Base-by-base conservation (phyloP, 352 stramenopile species). In the Phytophthora vignae region DNA sequence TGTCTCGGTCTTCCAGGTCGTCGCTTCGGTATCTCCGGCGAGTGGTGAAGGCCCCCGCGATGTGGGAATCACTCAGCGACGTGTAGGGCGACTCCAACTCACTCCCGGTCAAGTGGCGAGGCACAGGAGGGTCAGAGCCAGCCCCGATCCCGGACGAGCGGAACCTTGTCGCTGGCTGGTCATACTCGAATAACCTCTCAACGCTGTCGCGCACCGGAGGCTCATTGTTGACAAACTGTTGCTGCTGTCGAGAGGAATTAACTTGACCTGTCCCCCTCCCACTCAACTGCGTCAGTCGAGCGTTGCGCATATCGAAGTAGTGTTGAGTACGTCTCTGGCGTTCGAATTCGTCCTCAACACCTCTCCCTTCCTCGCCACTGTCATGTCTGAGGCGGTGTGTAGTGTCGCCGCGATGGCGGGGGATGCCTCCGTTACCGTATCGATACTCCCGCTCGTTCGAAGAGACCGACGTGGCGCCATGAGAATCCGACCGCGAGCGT, bases 281-380 rank as follows among this genome's bases (percentile, higher is more conserved):
- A 25, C 53, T 73, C 17, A 83, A 56, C 38, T 71, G 25, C 12
- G 64, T 73, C 3, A 78, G 57, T 11, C 63, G 61, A 44, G 76
- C 73, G 52, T 83, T 81, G 4, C 73, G 69, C 8, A 53, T 55
- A 21, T 74, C 70, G 48, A 79, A 79, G 29, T 80, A 78, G 22
- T 77, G 31, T 9, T 70, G 74, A 33, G 69, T 83, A 1, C 73
- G 70, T 42, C 62, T 64, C 11, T 69, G 69, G 21, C 50, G 52
- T 21, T 69, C 60, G 0, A 55, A 55, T 4, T 67, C 61, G 19
- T 71, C 60, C 56, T 62, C 63, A 7, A 52, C 11, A 9, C 19
- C 50, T 56, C 42, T 56, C 19, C 8, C 62, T 40, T 74, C 59
- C 1, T 77, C 44, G n/a, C 55, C 52, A 15, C 49, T 72, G 27